A percentile compares a stretch with the other conserved stretches of the same genome.
Evolutionary conservation across 228 moss, liverwort and hornwort species (phyloP).

Genomic region (Sphagnum magellanicum): DNA sequence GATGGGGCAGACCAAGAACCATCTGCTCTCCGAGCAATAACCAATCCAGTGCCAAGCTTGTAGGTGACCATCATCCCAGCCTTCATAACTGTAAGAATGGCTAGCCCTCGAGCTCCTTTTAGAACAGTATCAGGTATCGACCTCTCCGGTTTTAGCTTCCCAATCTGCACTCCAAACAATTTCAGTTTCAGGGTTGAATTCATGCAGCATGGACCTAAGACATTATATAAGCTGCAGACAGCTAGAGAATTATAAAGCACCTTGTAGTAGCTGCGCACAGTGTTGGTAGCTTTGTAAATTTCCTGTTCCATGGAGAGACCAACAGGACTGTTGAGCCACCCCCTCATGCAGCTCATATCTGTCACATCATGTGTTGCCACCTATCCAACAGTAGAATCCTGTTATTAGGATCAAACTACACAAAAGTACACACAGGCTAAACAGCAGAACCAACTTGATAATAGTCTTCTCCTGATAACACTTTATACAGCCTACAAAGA

Average conservation of each 20-base stretch:
- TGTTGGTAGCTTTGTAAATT: slow-evolving; percentile 61
- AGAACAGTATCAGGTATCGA: slow-evolving; percentile 59
- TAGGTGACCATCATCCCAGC: slow-evolving; percentile 57
- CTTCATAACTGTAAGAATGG: slow-evolving; percentile 50
- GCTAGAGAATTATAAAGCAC: slow-evolving; percentile 7
- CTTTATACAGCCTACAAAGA: no score
- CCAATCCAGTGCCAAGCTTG: slow-evolving; percentile 59
- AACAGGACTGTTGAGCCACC: slow-evolving; percentile 53
- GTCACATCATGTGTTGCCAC: slow-evolving; percentile 53
- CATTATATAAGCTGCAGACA: no score
- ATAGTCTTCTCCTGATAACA: no score
- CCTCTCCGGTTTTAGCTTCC: slow-evolving; percentile 45
- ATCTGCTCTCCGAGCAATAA: slow-evolving; percentile 39
- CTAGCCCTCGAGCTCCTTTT: slow-evolving; percentile 54
- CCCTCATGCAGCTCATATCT: slow-evolving; percentile 59
- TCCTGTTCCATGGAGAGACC: slow-evolving; percentile 63
- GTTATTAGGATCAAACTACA: no score
- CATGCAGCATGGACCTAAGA: no score
- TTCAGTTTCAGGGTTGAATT: no score
- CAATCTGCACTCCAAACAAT: slow-evolving; percentile 26
- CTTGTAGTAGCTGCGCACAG: slow-evolving; percentile 46
- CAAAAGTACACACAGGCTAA: no score
- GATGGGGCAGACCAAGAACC: slow-evolving; percentile 64
- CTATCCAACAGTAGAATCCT: not conserved
- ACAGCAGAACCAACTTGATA: no score